Evolutionary conservation across 2,329 filamentous ascomycete species (phyloP).

Genomic region (Xylaria sp.): DNA sequence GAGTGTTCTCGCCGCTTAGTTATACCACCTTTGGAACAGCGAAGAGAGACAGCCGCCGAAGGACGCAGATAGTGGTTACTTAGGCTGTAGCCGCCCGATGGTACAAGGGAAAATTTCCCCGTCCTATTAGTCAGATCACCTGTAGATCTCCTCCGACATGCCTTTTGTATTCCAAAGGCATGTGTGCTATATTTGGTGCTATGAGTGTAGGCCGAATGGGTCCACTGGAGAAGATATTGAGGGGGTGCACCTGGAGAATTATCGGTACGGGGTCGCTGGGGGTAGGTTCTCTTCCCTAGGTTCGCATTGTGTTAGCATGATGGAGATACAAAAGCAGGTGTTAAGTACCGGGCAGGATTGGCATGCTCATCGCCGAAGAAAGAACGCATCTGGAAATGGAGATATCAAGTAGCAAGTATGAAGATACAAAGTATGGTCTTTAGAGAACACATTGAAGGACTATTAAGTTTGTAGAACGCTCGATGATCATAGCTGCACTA

Average conservation of each 20-base stretch:
- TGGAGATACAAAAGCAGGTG: background rate
- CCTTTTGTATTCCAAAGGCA: background rate
- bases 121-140: background rate
- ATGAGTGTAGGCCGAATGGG: background rate
- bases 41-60: background rate
- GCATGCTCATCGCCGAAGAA: slow-evolving; percentile 15
- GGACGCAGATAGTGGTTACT: background rate
- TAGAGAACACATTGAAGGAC: background rate
- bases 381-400: slow-evolving; percentile 9
- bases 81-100: background rate
- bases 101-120: background rate
- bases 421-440: background rate
- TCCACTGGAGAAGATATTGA: background rate
- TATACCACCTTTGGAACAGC: slow-evolving; percentile 1
- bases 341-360: slow-evolving; percentile 15
- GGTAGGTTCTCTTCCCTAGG: background rate
- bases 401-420: background rate
- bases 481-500: background rate
- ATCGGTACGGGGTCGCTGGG: background rate
- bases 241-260: background rate
- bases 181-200: background rate
- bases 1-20: slow-evolving; percentile 1
- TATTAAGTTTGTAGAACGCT: background rate
- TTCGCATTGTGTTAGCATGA: slow-evolving; percentile 1
- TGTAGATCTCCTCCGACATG: background rate